These are phyloP conservation scores for Schizophyllum commune DNA, from an alignment of 1,284 basidiomycete species.

Conservation along the genomic window DNA sequence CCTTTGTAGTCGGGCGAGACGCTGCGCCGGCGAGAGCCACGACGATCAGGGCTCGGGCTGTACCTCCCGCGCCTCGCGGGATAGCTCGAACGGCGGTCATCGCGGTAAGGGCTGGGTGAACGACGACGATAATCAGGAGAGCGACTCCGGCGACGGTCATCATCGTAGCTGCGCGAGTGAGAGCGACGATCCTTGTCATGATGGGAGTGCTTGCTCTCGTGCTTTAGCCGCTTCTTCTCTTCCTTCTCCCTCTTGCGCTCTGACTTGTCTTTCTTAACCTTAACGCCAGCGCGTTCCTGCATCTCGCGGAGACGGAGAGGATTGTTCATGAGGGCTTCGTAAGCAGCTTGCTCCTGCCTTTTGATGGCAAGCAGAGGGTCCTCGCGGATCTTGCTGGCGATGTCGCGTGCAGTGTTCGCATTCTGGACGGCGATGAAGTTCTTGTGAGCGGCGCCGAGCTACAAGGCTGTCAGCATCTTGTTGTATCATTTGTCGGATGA, in stretches of 20 bases:
- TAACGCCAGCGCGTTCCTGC: constrained; percentile 69
- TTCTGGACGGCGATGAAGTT: constrained; percentile 91
- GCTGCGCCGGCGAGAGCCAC: constrained; percentile 21
- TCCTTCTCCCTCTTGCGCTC: constrained; percentile 59
- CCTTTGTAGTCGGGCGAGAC: constrained; percentile 8
- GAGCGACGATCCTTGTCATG: constrained; percentile 23
- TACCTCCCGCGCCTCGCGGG: constrained; percentile 8
- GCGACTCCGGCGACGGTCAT: constrained; percentile 24
- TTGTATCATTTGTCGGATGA: background rate
- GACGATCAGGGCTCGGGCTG: constrained; percentile 8
- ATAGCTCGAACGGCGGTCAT: constrained; percentile 16
- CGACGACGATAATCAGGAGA: constrained; percentile 28
- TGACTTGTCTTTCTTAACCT: constrained; percentile 70
- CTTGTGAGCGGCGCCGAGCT: constrained; percentile 82
- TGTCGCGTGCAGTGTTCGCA: constrained; percentile 86
- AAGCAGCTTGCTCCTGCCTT: constrained; percentile 92
- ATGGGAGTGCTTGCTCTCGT: constrained; percentile 40
- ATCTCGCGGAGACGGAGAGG: constrained; percentile 83
- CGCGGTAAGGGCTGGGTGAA: constrained; percentile 32
- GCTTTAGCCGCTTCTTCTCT: constrained; percentile 48
- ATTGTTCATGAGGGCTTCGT: constrained; percentile 85
- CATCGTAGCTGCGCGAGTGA: constrained; percentile 29
- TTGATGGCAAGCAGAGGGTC: constrained; percentile 96
- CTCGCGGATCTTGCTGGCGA: constrained; percentile 90
- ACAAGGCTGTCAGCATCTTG: background rate